Evolutionary conservation across 495 filamentous ascomycete genomes (phyloP), one percentile per base, ranked within the genome.

Genomic region (Poronia punctata): DNA sequence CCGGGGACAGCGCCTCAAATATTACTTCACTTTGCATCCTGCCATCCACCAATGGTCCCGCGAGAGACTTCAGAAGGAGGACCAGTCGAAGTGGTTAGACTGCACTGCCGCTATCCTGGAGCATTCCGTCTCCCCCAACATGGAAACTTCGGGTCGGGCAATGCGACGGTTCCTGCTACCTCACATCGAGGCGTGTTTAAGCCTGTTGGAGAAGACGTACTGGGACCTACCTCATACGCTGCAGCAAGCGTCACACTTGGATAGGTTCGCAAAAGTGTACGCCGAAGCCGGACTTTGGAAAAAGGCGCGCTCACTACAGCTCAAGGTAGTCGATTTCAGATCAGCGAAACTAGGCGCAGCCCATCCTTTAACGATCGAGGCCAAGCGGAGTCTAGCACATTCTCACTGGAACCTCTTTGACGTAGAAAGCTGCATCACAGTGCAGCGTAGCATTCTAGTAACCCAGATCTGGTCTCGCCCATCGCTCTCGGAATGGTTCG

Each of bases 31-130:
- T 1, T 50, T 64, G 36, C 62, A 66, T 44, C 62, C 59, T 5
- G 42, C 63, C 14, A 53, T 64, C 3, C 62, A 66, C 40, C 25
- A 43, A 38, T 66, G 61, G 61, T 48, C 56, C 2, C 34, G 52
- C 38, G 54, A 62, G 23, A 42, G 50, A 25, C 43, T 59, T 20
- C 24, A 28, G 11, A 40, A 44, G 18, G 15, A 32, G n/a, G 44
- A 60, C 28, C 51, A 45, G 22, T 35, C 21, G 26, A 25, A 26
- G 17, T 39, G 37, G 37, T 27, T 39, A 15, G 18, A 28, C 16
- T 39, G 37, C 11, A 29, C 37, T 14, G 37, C 37, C 12, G 37
- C 37, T 3, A 38, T 53, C 16, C 46, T 67, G 17, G 39, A 45
- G 20, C 18, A 48, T 26, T 41, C 38, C 36, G 37, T 53, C 32